Conservation (phyloP, 169 alveolate genomes). For the Plasmodium knowlesi region DNA sequence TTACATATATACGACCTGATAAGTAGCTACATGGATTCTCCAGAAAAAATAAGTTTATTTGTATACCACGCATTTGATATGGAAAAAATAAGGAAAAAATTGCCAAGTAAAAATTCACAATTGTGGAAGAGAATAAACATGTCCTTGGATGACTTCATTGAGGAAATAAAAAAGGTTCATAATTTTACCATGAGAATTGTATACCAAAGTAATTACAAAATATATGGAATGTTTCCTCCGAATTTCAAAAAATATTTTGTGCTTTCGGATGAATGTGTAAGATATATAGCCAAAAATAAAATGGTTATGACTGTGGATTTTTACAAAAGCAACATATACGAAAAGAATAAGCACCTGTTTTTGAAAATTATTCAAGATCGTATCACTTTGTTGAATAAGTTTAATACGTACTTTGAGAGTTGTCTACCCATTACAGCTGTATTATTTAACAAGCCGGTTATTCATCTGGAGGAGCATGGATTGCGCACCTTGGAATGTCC, state of each 20-base stretch:
- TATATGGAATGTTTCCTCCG: conserved; percentile 64
- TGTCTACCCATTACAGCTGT: conserved; percentile 64
- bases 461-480: conserved; percentile 68
- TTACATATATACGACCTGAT: conserved; percentile 70
- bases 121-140: conserved; percentile 75
- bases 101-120: conserved; percentile 69
- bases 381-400: conserved; percentile 33
- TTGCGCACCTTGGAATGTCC: conserved; percentile 73
- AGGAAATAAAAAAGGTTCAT: conserved; percentile 72
- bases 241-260: conserved; percentile 65
- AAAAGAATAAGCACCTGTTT: conserved; percentile 37
- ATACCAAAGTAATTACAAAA: conserved; percentile 63
- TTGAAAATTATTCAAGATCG: conserved; percentile 73
- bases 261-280: conserved; percentile 46
- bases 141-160: conserved; percentile 71
- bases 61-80: conserved; percentile 73
- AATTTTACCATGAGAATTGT: conserved; percentile 65
- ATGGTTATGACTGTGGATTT: conserved; percentile 70
- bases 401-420: conserved; percentile 64
- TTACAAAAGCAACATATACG: conserved; percentile 51
- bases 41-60: conserved; percentile 70
- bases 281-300: conserved; percentile 55
- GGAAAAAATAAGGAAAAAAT: conserved; percentile 70
- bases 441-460: conserved; percentile 63
- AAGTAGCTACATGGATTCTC: conserved; percentile 74